A percentile compares a stretch with the other conserved stretches of the same genome.
phyloP scores from a whole-genome alignment of 192 early-diverging fungal species.

The Gigaspora rosea region DNA sequence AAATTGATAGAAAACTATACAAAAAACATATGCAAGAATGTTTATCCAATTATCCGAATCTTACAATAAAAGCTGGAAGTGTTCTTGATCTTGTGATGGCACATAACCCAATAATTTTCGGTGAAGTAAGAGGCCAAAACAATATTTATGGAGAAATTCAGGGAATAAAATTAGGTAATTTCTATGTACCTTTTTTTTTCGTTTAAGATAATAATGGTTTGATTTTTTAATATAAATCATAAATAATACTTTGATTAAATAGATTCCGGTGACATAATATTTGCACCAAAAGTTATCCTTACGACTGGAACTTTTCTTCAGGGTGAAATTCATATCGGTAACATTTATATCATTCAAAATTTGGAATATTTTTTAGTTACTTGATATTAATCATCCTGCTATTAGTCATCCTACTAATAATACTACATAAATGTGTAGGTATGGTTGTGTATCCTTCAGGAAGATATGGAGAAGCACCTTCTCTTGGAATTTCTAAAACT shows the following conservation, averaged over 20 bases:
- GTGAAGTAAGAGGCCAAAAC: slow-evolving; percentile 12
- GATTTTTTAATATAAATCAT: background rate
- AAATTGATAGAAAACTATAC: slow-evolving; percentile 80
- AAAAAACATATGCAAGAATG: slow-evolving; percentile 71
- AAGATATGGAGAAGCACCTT: slow-evolving; percentile 71
- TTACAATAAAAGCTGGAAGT: slow-evolving; percentile 66
- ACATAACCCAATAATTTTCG: slow-evolving; percentile 38
- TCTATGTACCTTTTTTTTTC: background rate
- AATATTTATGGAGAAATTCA: slow-evolving; percentile 46
- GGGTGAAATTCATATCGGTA: slow-evolving; percentile 82
- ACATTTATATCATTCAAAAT: background rate
- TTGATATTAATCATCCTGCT: background rate
- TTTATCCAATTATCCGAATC: slow-evolving; percentile 64
- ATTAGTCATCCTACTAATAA: no score
- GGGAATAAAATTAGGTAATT: slow-evolving; percentile 66
- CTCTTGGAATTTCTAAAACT: slow-evolving; percentile 75
- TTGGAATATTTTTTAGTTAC: background rate
- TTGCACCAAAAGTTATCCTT: slow-evolving; percentile 70
- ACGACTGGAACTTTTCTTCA: slow-evolving; percentile 82
- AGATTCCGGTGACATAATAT: slow-evolving; percentile 67
- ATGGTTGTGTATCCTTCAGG: slow-evolving; percentile 69
- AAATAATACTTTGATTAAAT: background rate
- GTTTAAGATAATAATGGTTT: no score
- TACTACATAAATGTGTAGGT: slow-evolving; percentile 27
- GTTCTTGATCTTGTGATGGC: slow-evolving; percentile 73